Evolutionary conservation across 176 grass and related monocot species (phyloP), one percentile per base, ranked within the genome.

Genomic region (Dactylis glomerata): DNA sequence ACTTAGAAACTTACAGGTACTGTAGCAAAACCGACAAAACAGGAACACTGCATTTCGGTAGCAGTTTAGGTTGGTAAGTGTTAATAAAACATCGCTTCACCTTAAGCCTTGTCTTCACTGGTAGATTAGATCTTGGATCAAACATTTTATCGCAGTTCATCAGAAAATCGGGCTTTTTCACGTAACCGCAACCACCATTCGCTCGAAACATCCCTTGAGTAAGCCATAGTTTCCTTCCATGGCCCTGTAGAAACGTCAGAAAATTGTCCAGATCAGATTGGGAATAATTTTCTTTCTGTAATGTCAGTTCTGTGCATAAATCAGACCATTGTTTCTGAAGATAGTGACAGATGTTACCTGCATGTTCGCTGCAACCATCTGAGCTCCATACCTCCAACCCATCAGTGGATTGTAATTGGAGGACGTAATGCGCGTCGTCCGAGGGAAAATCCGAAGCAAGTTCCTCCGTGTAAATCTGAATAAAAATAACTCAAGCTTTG

Each of bases 361-460:
- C 91, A 97, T 97, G 83, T 97, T 97, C 34, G 88, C 83, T 81
- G 94, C 94, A 44, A 93, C 94, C 94, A 96, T 96, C 72, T 96
- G 94, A 26, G 88, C 91, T 3, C 91, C 94, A 67, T 96, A 90
- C 11, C 83, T 84, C 94, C 94, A 92, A 6, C 85, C 91, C 82
- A 88, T 90, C 47, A 93, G 15, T 3, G 94, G 94, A 30, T 97
- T 97, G 64, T 93, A 97, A 68, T 97, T 97, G 0, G 91, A 93
- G 0, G 94, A 97, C 5, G 87, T 85, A 64, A 92, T 78, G 19
- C 91, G 94, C 27, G 91, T 92, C 15, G 69, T 81, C 74, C 84
- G 86, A 0, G 91, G 94, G 55, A 92, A 94, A 38, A 97, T 93
- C 41, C 94, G 72, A 57, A 97, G 30, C 62, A 97, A 66, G 51